Evolutionary conservation across 2,329 filamentous ascomycete species (phyloP).

Genomic region (Microdochium paspali): DNA sequence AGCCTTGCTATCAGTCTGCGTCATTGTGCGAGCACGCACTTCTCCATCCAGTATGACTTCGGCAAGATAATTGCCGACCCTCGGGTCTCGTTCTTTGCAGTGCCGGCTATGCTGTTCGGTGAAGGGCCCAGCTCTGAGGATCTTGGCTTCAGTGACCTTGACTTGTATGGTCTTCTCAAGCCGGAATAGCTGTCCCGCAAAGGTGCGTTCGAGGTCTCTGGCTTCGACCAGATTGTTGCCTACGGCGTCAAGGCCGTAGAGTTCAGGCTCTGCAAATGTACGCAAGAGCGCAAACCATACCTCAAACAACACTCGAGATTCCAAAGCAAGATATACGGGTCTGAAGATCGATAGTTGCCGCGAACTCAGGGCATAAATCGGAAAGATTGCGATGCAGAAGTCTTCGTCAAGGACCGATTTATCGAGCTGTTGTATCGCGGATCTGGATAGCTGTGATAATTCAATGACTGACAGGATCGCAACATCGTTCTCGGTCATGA

Average conservation of each 20-base stretch:
- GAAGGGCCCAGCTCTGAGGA: slow-evolving; percentile 28
- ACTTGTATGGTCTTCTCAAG: slow-evolving; percentile 52
- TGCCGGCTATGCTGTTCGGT: slow-evolving; percentile 21
- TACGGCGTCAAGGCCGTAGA: slow-evolving; percentile 58
- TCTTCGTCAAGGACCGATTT: slow-evolving; percentile 86
- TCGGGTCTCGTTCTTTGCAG: slow-evolving; percentile 30
- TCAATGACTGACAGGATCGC: slow-evolving; percentile 75
- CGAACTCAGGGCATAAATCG: slow-evolving; percentile 73
- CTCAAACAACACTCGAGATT: slow-evolving; percentile 84
- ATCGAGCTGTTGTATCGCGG: slow-evolving; percentile 83
- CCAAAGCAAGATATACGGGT: slow-evolving; percentile 83
- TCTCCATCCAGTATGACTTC: slow-evolving; percentile 76
- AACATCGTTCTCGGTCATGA: slow-evolving; percentile 79
- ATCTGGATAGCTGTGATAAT: slow-evolving; percentile 78
- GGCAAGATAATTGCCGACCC: slow-evolving; percentile 63
- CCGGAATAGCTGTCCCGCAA: slow-evolving; percentile 43
- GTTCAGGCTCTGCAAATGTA: slow-evolving; percentile 83
- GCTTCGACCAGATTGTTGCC: slow-evolving; percentile 33
- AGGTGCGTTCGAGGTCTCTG: slow-evolving; percentile 27
- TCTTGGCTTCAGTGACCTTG: slow-evolving; percentile 52
- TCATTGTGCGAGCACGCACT: slow-evolving; percentile 64
- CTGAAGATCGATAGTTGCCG: slow-evolving; percentile 67
- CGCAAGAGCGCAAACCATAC: slow-evolving; percentile 92
- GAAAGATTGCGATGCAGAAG: slow-evolving; percentile 91
- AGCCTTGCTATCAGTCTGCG: slow-evolving; percentile 60